Percentiles rank a stretch among this genome's conserved stretches.
These are phyloP conservation scores for Tetracladium marchalianum DNA, from an alignment of 495 filamentous ascomycete species.

Conservation along the genomic window DNA sequence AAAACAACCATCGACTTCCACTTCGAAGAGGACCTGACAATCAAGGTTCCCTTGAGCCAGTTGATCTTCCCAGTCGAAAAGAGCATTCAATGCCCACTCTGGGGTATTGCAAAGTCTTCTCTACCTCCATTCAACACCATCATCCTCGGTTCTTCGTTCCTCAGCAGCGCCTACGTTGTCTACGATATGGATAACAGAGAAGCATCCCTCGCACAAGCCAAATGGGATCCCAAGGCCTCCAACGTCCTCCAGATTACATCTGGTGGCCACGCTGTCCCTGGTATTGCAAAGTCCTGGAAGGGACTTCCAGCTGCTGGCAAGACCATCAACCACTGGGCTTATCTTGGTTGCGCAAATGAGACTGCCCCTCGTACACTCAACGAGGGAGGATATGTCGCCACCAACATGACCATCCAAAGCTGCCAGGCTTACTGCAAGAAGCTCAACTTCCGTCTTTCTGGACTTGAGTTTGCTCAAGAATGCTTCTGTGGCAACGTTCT, in stretches of 20 bases:
- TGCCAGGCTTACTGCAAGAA: slow-evolving; percentile 28
- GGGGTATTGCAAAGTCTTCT: slow-evolving; percentile 32
- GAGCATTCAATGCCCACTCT: slow-evolving; percentile 56
- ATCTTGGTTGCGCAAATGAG: slow-evolving; percentile 17
- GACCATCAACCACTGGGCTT: slow-evolving; percentile 12
- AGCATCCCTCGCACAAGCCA: slow-evolving; percentile 74
- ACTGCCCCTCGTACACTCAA: slow-evolving; percentile 13
- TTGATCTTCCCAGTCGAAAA: slow-evolving; percentile 55
- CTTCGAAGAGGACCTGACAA: slow-evolving; percentile 44
- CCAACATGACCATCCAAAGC: slow-evolving; percentile 33
- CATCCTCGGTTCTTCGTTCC: slow-evolving; percentile 85
- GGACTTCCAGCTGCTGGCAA: slow-evolving; percentile 4
- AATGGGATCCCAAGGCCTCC: slow-evolving; percentile 58
- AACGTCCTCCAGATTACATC: slow-evolving; percentile 63
- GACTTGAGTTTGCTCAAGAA: slow-evolving; percentile 28
- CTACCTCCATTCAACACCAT: slow-evolving; percentile 42
- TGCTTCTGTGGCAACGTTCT: slow-evolving; percentile 28
- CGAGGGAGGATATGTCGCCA: slow-evolving; percentile 15
- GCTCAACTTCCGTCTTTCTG: slow-evolving; percentile 26
- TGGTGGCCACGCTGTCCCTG: slow-evolving; percentile 51
- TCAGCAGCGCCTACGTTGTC: slow-evolving; percentile 84
- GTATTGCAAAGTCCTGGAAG: slow-evolving; percentile 1
- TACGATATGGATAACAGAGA: slow-evolving; percentile 83
- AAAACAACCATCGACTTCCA: slow-evolving; percentile 44
- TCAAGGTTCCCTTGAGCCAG: slow-evolving; percentile 65